Evolutionary conservation across 2,329 filamentous ascomycete species (phyloP), one percentile per base, ranked within the genome.

Genomic region (Eutypella sp.): DNA sequence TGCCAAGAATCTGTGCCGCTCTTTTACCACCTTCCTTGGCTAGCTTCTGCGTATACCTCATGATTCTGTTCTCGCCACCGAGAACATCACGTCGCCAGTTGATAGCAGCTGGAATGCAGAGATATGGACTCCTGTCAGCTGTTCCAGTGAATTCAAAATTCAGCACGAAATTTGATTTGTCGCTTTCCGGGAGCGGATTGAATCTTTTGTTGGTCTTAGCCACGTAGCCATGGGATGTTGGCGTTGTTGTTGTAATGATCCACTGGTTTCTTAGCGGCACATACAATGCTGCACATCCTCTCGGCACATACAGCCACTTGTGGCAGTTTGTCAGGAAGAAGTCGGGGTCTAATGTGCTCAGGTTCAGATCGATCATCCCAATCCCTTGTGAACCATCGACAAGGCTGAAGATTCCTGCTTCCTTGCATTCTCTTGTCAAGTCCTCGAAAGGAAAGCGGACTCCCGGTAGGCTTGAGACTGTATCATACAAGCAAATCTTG

Each of bases 241-340:
- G 87, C 24, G 95, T 64, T 0, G 88, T 84, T 2, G 83, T 83
- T 13, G 82, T 78, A 36, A 96, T 81, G 37, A 95, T 66, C 41
- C 73, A 69, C 63, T 96, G 92, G 64, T 95, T 90, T 19, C 85
- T 76, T 16, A 73, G 48, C 0, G 90, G 87, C 1, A 93, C 87
- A 65, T 95, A 86, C 53, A 96, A 79, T 4, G 93, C 71, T 3
- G 89, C 89, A 61, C 86, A 90, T 15, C 84, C 85, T 25, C 91
- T 82, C 1, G 91, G 92, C 1, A 81, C 79, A 59, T 81, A 84
- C 7, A 96, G 80, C 92, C 92, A 97, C 71, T 95, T 95, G 71
- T 95, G 88, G 56, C 83, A 88, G 64, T 96, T 96, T 45, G 77
- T 85, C 13, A 92, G 78, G 59, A 95, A 88, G 68, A 95, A 96